Percentiles rank a stretch among this genome's conserved stretches.
Conservation (phyloP, 331 rosid species). For the Spiraea crenata region DNA sequence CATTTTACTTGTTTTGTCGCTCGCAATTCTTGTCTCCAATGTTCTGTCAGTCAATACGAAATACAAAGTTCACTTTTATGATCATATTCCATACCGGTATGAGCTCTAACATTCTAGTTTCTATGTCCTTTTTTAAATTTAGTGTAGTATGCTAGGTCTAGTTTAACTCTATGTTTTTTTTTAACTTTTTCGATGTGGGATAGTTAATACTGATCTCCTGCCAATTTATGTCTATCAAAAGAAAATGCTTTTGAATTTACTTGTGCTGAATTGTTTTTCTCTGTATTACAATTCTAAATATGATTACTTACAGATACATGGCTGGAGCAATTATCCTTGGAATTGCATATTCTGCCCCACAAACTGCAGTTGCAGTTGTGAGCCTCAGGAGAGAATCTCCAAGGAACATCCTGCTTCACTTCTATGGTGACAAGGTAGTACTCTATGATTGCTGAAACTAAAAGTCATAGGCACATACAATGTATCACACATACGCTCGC, state of each 20-base stretch:
- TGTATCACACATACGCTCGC: too few species aligned
- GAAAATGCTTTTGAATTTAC: too few species aligned
- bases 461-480: neutral
- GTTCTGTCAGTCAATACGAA: neutral
- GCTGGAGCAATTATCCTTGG: slow-evolving; percentile 13
- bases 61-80: neutral
- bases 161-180: too few species aligned
- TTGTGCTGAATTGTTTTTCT: too few species aligned
- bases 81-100: neutral
- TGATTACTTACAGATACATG: slow-evolving; percentile 16
- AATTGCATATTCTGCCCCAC: slow-evolving; percentile 17
- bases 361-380: neutral
- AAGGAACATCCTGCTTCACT: slow-evolving; percentile 5
- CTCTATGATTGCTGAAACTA: too few species aligned
- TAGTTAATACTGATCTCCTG: too few species aligned
- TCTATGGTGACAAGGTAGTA: slow-evolving; percentile 29
- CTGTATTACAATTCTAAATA: too few species aligned
- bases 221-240: too few species aligned
- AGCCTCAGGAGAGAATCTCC: slow-evolving; percentile 4
- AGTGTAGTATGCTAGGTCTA: too few species aligned
- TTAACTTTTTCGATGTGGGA: too few species aligned
- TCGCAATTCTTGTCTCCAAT: slow-evolving; percentile 17
- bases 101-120: too few species aligned
- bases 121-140: too few species aligned
- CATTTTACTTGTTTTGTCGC: slow-evolving; percentile 13